Percentiles rank a stretch among this genome's conserved stretches.
Conservation (phyloP, 1,284 basidiomycete genomes). For the Trametes versicolor region DNA sequence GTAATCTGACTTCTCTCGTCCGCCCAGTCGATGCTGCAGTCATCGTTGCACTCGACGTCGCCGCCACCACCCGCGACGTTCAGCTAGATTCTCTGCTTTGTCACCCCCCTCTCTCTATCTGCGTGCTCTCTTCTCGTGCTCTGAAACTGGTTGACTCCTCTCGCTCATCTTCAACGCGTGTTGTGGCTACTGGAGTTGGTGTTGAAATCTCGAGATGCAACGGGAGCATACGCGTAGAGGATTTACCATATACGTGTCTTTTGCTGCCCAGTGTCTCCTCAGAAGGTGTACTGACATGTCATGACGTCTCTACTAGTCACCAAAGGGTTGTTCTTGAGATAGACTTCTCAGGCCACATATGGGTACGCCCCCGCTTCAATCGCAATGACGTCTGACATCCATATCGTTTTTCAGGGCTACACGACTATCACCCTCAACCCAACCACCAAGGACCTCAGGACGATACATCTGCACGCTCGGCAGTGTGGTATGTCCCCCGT, state of each 20-base stretch:
- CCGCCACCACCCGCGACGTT: slow-evolving; percentile 28
- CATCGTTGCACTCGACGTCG: slow-evolving; percentile 31
- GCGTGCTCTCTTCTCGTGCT: neutral
- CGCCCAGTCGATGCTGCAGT: slow-evolving; percentile 31
- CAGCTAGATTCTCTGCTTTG: slow-evolving; percentile 12
- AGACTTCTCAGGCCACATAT: slow-evolving; percentile 83
- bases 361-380: slow-evolving; percentile 58
- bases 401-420: slow-evolving; percentile 69
- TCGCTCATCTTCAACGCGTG: slow-evolving; percentile 20
- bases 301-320: slow-evolving; percentile 81
- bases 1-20: slow-evolving; percentile 35
- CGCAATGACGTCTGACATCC: slow-evolving; percentile 12
- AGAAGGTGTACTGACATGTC: slow-evolving; percentile 55
- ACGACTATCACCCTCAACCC: slow-evolving; percentile 92
- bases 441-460: slow-evolving; percentile 76
- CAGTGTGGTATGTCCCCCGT: slow-evolving; percentile 73
- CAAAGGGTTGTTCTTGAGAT: slow-evolving; percentile 93
- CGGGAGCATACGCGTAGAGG: slow-evolving; percentile 81
- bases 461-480: slow-evolving; percentile 87
- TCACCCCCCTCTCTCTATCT: neutral
- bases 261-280: slow-evolving; percentile 33
- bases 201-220: slow-evolving; percentile 55
- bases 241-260: slow-evolving; percentile 84
- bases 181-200: slow-evolving; percentile 26
- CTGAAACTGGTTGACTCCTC: slow-evolving; percentile 1